Evolutionary conservation across 495 filamentous ascomycete genomes (phyloP), one percentile per base, ranked within the genome.

Genomic region (Gamarada debralockiae): DNA sequence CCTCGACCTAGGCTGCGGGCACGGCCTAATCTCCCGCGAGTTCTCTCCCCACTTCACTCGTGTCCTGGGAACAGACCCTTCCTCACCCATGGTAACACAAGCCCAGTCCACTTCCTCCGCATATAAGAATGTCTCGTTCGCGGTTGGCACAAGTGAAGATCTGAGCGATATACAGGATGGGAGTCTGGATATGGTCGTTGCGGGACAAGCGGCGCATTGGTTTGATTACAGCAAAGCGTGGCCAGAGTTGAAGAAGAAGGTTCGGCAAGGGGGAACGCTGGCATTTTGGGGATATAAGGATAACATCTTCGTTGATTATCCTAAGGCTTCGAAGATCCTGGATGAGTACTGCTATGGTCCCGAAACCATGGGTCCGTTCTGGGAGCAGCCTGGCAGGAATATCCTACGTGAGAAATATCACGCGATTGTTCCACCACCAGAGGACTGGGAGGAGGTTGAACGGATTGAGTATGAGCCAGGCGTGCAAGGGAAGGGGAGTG

Each of bases 231-330:
- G 46, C 9, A 65, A 64, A 18, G 68, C 75, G 8, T 85, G 79
- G 74, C 70, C 70, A 4, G 80, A 81, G 49, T 67, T 86, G 48
- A 65, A 66, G 10, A 67, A 77, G 7, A 70, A 82, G 1, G 55
- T 85, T 4, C 70, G 76, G 38, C 63, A 57, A 2, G 76, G 75
- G 18, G 83, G 81, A 17, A 80, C 79, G 4, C 43, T 86, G 13
- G 79, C 80, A 0, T 78, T 78, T 52, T 84, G 80, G 80, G 80
- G 81, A 3, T 85, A 86, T 53, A 80, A 76, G 52, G 84, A 85
- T 56, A 73, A 71, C 55, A 66, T 78, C 27, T 73, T 85, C 39
- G 58, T 76, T 24, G 73, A 74, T 41, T 67, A 66, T 40, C 72
- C 73, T 8, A 52, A 57, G 23, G 79, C 80, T 13, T 76, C 74